A percentile compares a stretch with the other conserved stretches of the same genome.
These are phyloP conservation scores for Aquilaria malaccensis DNA, from an alignment of 345 rosid genomes.

Conservation along the genomic window DNA sequence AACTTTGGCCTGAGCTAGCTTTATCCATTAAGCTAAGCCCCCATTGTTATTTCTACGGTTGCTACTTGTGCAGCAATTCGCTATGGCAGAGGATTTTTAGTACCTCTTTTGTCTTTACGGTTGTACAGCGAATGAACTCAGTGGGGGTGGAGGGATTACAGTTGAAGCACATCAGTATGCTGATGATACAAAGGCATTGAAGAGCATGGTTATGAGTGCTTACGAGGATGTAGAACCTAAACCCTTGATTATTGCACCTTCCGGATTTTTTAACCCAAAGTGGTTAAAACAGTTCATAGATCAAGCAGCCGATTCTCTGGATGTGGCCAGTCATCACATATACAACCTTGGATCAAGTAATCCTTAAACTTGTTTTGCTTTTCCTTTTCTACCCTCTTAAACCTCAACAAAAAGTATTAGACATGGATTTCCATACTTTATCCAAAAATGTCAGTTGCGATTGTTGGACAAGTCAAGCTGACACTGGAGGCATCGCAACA, in stretches of 20 bases:
- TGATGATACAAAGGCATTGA: conserved; percentile 50
- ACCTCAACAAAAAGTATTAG: conserved; percentile 2
- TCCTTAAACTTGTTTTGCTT: no score
- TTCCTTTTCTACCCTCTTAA: conserved; percentile 6
- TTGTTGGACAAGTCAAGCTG: no score
- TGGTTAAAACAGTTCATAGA: conserved; percentile 64
- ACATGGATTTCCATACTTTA: neutral
- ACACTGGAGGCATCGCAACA: no score
- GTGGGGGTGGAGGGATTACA: conserved; percentile 69
- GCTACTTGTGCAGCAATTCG: no score
- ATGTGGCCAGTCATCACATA: conserved; percentile 76
- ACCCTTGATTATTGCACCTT: conserved; percentile 78
- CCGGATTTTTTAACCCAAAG: conserved; percentile 67
- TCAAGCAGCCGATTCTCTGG: conserved; percentile 40
- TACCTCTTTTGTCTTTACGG: no score
- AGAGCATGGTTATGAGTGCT: conserved; percentile 34
- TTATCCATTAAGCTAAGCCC: no score
- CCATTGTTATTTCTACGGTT: no score
- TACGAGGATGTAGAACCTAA: conserved; percentile 37
- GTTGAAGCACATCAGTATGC: conserved; percentile 73
- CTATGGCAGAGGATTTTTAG: no score
- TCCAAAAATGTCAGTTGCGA: no score
- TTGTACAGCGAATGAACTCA: conserved; percentile 78
- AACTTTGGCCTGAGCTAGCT: no score
- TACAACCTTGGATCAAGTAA: conserved; percentile 95